A percentile compares a stretch with the other conserved stretches of the same genome.
phyloP scores from a whole-genome alignment of 192 early-diverging fungal genomes.

The Dimargaris verticillata region DNA sequence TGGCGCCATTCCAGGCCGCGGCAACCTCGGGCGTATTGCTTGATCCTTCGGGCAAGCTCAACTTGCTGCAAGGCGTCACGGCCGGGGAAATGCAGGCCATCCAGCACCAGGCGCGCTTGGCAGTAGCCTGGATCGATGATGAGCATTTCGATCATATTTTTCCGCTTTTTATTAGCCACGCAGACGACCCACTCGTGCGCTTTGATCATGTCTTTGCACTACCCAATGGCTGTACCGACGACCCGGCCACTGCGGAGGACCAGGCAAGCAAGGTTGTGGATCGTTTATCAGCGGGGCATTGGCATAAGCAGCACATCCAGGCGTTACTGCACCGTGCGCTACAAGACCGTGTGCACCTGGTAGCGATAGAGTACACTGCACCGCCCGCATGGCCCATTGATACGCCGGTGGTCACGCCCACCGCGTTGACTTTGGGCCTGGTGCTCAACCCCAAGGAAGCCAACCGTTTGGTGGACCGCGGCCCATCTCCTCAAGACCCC shows the following conservation, averaged over 20 bases:
- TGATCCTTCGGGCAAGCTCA: constrained; percentile 68
- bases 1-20: constrained; percentile 11
- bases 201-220: constrained; percentile 27
- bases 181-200: constrained; percentile 9
- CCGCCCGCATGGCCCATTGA: constrained; percentile 22
- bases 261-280: constrained; percentile 17
- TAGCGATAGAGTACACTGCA: constrained; percentile 29
- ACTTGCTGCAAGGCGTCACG: constrained; percentile 58
- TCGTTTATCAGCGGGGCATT: constrained; percentile 17
- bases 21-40: constrained; percentile 66
- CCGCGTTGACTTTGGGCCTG: constrained; percentile 56
- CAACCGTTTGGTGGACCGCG: constrained; percentile 65
- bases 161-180: constrained; percentile 18
- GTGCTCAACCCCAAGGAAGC: constrained; percentile 50
- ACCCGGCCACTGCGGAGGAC: constrained; percentile 4
- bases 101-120: constrained; percentile 18
- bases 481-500: constrained; percentile 57
- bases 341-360: constrained; percentile 14
- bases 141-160: constrained; percentile 14
- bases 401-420: too few relatives aligned
- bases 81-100: constrained; percentile 46
- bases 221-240: constrained; percentile 15
- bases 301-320: constrained; percentile 14
- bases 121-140: constrained; percentile 18
- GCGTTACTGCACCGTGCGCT: constrained; percentile 17